Conservation (phyloP, 2,329 filamentous ascomycete species). For the Aspergillus awamori region DNA sequence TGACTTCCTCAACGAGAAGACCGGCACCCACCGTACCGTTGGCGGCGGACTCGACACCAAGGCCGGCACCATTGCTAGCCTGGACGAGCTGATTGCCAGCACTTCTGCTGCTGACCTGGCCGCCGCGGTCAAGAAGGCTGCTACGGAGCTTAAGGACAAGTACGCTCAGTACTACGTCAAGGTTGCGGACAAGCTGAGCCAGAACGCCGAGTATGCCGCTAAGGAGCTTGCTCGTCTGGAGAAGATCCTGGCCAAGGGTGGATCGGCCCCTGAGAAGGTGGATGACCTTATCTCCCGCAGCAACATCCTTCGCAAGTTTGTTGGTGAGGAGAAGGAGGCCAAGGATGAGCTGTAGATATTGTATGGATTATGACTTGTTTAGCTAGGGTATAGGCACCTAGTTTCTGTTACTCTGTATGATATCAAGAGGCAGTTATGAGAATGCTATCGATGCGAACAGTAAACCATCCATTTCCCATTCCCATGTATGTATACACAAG, state of each 20-base stretch:
- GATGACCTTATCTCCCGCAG: constrained; percentile 84
- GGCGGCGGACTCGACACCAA: constrained; percentile 78
- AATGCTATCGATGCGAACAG: neutral
- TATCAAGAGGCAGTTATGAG: neutral
- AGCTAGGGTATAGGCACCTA: neutral
- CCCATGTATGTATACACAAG: neutral
- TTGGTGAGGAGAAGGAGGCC: constrained; percentile 58
- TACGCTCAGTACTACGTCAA: constrained; percentile 94
- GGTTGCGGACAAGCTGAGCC: constrained; percentile 80
- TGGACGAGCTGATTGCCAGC: constrained; percentile 76
- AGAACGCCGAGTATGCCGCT: constrained; percentile 74
- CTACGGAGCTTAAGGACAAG: constrained; percentile 70
- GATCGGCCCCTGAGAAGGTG: constrained; percentile 79
- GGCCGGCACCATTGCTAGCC: constrained; percentile 78
- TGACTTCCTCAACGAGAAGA: constrained; percentile 82
- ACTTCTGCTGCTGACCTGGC: constrained; percentile 66
- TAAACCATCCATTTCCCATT: neutral
- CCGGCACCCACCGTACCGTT: constrained; percentile 79
- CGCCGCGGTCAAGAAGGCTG: constrained; percentile 72
- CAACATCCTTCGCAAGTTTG: constrained; percentile 84
- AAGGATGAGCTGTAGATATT: constrained; percentile 67
- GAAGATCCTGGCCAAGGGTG: constrained; percentile 81
- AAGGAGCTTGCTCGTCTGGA: constrained; percentile 85
- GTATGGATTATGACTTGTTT: constrained; percentile 5
- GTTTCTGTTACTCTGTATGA: neutral